Percentiles rank a stretch among this genome's conserved stretches.
Conservation (phyloP, 1,284 basidiomycete genomes). For the Trametes hirsuta region DNA sequence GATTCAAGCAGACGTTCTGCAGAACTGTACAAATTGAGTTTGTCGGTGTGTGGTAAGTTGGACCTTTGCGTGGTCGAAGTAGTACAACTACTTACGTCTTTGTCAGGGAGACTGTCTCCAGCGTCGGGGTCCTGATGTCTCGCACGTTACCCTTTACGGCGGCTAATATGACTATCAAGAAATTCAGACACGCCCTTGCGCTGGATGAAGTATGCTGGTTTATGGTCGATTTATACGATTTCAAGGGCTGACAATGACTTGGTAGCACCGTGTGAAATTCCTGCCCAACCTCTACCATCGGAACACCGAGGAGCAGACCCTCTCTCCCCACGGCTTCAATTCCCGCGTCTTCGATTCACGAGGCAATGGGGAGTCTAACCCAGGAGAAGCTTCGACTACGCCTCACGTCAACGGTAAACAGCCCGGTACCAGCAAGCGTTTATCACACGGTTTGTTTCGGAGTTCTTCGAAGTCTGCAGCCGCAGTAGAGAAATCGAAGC, state of each 20-base stretch:
- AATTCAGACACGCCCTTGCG: constrained; percentile 48
- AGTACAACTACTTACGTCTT: neutral
- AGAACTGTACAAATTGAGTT: constrained; percentile 54
- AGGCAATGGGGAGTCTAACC: neutral
- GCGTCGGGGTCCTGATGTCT: constrained; percentile 41
- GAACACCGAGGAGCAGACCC: neutral
- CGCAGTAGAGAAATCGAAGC: constrained; percentile 4
- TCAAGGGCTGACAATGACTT: neutral
- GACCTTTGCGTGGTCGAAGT: neutral
- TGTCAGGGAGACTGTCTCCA: constrained; percentile 43
- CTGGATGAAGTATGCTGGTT: constrained; percentile 43
- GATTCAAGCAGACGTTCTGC: constrained; percentile 58
- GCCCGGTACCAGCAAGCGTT: neutral
- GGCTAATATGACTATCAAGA: constrained; percentile 41
- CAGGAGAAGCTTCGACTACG: neutral
- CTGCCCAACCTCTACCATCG: constrained; percentile 38
- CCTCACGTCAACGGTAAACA: no score
- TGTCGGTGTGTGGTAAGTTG: constrained; percentile 40
- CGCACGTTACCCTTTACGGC: constrained; percentile 46
- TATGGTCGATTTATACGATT: neutral
- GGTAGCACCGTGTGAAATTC: constrained; percentile 43
- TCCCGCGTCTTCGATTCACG: neutral
- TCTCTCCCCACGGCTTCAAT: no score
- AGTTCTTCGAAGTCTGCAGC: neutral
- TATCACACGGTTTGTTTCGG: neutral